Percentiles rank a stretch among this genome's conserved stretches.
Conservation (phyloP, 1,284 basidiomycete genomes). For the Fomitopsis betulina region DNA sequence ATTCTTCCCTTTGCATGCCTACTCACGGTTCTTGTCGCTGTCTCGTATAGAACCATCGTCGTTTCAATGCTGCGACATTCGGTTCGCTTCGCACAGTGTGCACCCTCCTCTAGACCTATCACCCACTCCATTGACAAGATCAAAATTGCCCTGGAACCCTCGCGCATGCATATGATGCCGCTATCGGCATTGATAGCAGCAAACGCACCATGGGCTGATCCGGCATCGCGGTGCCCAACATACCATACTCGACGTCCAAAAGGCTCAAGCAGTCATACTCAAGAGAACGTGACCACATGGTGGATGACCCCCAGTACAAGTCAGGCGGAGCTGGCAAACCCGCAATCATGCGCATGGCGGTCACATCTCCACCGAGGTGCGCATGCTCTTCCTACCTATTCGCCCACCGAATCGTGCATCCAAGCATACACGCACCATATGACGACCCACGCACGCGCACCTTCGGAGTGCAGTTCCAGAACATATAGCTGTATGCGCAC, state of each 20-base stretch:
- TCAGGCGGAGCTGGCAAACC: background rate
- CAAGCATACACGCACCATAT: background rate
- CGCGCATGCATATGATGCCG: too few relatives aligned
- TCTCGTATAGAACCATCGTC: background rate
- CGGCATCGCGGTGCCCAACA: too few relatives aligned
- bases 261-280: too few relatives aligned
- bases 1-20: background rate
- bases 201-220: too few relatives aligned
- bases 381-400: background rate
- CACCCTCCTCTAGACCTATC: too few relatives aligned
- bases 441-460: background rate
- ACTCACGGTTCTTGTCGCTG: background rate
- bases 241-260: too few relatives aligned
- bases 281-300: too few relatives aligned
- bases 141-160: too few relatives aligned
- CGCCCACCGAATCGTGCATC: background rate
- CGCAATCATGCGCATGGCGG: background rate
- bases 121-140: too few relatives aligned
- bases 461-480: background rate
- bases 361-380: background rate
- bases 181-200: too few relatives aligned
- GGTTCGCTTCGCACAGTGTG: too few relatives aligned
- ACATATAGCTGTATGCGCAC: background rate
- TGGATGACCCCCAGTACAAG: background rate
- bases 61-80: too few relatives aligned